Conservation (phyloP, 2,329 filamentous ascomycete genomes). For the Aspergillus sp. region DNA sequence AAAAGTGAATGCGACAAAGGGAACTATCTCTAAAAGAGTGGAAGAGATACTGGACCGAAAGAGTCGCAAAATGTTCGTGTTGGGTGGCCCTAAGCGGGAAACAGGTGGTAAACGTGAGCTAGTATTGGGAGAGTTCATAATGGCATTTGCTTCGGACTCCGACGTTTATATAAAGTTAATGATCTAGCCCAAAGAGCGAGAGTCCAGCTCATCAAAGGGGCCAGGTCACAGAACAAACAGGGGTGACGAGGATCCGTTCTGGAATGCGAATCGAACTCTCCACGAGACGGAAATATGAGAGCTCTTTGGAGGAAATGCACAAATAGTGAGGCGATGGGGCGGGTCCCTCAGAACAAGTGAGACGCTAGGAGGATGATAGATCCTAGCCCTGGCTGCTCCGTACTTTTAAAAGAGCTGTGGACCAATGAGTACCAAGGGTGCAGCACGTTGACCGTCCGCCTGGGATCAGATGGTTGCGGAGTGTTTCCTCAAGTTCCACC, state of each 20-base stretch:
- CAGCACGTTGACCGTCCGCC: slow-evolving; percentile 21
- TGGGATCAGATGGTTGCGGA: slow-evolving; percentile 14
- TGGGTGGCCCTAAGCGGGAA: slow-evolving; percentile 6
- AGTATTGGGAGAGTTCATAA: slow-evolving; percentile 17
- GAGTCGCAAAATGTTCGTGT: slow-evolving; percentile 14
- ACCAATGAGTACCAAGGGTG: slow-evolving; percentile 18
- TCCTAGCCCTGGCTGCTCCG: slow-evolving; percentile 9
- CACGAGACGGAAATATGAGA: slow-evolving; percentile 19
- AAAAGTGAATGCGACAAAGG: slow-evolving; percentile 19
- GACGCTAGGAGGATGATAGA: slow-evolving; percentile 7
- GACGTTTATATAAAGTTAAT: slow-evolving; percentile 17
- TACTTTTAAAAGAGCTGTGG: slow-evolving; percentile 8
- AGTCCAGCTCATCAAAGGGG: slow-evolving; percentile 11
- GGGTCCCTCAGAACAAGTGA: slow-evolving; percentile 14
- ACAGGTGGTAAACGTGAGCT: slow-evolving; percentile 5
- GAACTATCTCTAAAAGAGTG: slow-evolving; percentile 18
- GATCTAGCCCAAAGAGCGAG: slow-evolving; percentile 10
- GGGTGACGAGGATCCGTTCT: slow-evolving; percentile 20
- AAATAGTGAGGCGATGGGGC: slow-evolving; percentile 23
- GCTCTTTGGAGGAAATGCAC: slow-evolving; percentile 21
- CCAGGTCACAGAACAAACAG: slow-evolving; percentile 11
- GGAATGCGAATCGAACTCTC: slow-evolving; percentile 21
- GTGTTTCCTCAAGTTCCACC: slow-evolving; percentile 19
- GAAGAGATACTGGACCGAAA: slow-evolving; percentile 22
- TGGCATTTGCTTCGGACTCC: slow-evolving; percentile 3